Base-by-base conservation (phyloP, 2,329 filamentous ascomycete genomes). In the Neoascochyta sp. region DNA sequence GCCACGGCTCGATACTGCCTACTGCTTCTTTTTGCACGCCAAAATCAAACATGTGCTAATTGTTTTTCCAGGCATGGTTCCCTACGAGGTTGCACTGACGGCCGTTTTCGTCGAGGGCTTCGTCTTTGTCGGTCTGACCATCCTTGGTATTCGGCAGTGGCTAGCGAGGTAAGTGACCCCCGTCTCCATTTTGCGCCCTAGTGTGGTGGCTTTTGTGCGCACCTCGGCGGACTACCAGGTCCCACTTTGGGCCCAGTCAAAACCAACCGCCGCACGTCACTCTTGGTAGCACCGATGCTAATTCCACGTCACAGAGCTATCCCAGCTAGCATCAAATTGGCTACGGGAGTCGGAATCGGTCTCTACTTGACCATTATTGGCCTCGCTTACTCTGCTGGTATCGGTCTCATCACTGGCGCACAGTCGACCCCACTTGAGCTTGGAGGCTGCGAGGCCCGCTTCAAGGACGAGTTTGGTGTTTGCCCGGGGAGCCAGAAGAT, bases 21-120 rank as follows among this genome's bases (percentile, higher is more conserved):
- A 33, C 37, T 22, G 22, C 7, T 21, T 26, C 16, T 14, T 27
- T 22, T 29, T 16, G 12, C 21, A 27, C 24, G 24, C 17, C 26
- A 15, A 16, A 10, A 18, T 34, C 31, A 37, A 32, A 39, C 32
- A 13, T 11, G 19, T 30, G 25, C 46, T 52, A 25, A 56, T 44
- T 44, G 18, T 27, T 33, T 38, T 43, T 22, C 18, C 24, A 53
- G 55, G 57, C 2, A 70, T 74, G 19, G 80, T 93, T 7, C 78
- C 85, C 1, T 94, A 86, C 56, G 62, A 75, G 30, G 73, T 89
- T 22, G 87, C 87, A 18, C 67, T 93, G 20, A 92, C 86, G 4
- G 86, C 87, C 31, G 87, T 92, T 45, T 93, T 94, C 57, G 81
- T 92, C 9, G 87, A 94, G 62, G 87, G 87, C 20, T 85, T 84